A percentile compares a stretch with the other conserved stretches of the same genome.
These are phyloP conservation scores for Umbelopsis sp. DNA, from an alignment of 192 early-diverging fungal species.

Conservation along the genomic window DNA sequence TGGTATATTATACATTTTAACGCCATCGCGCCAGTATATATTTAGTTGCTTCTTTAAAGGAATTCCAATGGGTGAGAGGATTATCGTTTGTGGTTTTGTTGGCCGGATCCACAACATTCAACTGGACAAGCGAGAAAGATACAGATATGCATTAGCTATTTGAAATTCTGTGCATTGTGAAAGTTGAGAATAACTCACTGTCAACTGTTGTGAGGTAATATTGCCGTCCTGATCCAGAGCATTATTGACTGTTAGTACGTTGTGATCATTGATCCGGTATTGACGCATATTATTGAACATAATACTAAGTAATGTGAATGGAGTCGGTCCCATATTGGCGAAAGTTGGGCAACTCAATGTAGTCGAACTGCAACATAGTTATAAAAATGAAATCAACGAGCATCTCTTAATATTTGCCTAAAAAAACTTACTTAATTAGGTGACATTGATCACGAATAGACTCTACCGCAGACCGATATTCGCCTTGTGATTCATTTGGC, in stretches of 20 bases:
- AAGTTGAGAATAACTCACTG: not conserved
- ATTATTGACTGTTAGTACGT: not conserved
- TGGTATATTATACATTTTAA: not conserved
- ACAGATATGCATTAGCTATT: not conserved
- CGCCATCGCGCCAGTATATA: conserved; percentile 1
- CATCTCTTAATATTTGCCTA: not conserved
- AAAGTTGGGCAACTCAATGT: not conserved
- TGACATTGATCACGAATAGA: not conserved
- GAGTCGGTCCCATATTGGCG: not conserved
- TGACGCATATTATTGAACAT: not conserved
- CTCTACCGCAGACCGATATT: not conserved
- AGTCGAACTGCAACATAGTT: not conserved
- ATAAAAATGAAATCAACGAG: not conserved
- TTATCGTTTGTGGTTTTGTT: not conserved
- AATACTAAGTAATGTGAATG: not conserved
- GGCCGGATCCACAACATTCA: not conserved
- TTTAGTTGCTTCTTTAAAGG: not conserved
- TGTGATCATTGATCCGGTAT: not conserved
- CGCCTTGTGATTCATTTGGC: not conserved
- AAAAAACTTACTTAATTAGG: not conserved
- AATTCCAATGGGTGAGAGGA: not conserved
- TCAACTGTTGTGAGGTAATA: not conserved
- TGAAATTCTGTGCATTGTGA: not conserved
- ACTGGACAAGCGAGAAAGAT: not conserved
- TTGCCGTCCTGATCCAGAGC: not conserved